phyloP scores from a whole-genome alignment of 148 eudicot species.

The Oxyria digyna region DNA sequence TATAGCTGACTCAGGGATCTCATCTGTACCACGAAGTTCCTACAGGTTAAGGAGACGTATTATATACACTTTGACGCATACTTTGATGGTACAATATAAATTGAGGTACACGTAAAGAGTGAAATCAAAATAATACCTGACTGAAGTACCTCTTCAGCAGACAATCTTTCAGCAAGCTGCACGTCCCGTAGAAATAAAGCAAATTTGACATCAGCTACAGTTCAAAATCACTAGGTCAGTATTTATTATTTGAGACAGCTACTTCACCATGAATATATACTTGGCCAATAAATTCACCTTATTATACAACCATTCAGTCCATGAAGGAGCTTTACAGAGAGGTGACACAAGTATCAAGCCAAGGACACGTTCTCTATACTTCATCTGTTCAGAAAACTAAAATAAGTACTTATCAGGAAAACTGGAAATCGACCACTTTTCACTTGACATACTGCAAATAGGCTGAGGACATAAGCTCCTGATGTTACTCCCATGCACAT shows the following conservation, averaged over 20 bases:
- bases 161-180: slow-evolving; percentile 73
- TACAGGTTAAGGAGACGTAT: slow-evolving; percentile 17
- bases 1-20: slow-evolving; percentile 76
- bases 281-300: slow-evolving; percentile 35
- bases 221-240: slow-evolving; percentile 9
- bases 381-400: slow-evolving; percentile 43
- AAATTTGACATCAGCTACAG: slow-evolving; percentile 78
- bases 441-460: slow-evolving; percentile 29
- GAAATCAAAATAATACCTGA: slow-evolving; percentile 37
- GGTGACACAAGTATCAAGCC: slow-evolving; percentile 96
- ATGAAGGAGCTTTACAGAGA: slow-evolving; percentile 75
- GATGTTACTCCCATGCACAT: slow-evolving; percentile 52
- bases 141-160: slow-evolving; percentile 88
- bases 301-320: slow-evolving; percentile 96
- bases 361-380: slow-evolving; percentile 72
- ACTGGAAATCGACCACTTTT: not conserved
- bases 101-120: not conserved
- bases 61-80: not conserved
- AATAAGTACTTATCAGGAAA: slow-evolving; percentile 7
- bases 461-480: slow-evolving; percentile 42
- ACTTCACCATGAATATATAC: not conserved
- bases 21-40: slow-evolving; percentile 85
- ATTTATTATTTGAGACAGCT: not conserved
- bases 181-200: slow-evolving; percentile 84
- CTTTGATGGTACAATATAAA: not conserved